A percentile compares a stretch with the other conserved stretches of the same genome.
Conservation (phyloP, 2,329 filamentous ascomycete species). For the Paraphaeosphaeria sporulosa region DNA sequence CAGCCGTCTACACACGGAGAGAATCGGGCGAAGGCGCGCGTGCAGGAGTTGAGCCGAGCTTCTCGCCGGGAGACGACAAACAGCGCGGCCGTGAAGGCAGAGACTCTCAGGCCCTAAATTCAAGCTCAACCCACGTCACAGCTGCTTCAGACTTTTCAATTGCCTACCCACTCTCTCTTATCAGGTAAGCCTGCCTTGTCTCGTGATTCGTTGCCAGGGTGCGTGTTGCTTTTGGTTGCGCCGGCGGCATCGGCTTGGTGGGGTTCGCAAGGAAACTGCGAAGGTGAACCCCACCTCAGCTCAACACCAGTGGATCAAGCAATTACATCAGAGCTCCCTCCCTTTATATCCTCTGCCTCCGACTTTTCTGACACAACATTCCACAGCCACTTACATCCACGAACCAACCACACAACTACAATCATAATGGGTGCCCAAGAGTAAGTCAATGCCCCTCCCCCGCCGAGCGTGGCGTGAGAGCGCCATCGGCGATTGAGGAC, state of each 20-base stretch:
- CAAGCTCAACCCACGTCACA: constrained; percentile 26
- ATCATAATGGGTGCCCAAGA: constrained; percentile 36
- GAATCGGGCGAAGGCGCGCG: constrained; percentile 19
- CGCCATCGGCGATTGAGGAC: not conserved
- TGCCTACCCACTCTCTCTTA: constrained; percentile 14
- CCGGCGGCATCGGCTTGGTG: constrained; percentile 19
- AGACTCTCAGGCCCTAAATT: constrained; percentile 21
- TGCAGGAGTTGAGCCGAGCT: constrained; percentile 31
- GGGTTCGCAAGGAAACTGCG: constrained; percentile 11
- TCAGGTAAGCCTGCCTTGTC: constrained; percentile 22
- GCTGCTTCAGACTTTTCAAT: constrained; percentile 23
- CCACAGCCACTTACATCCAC: constrained; percentile 1
- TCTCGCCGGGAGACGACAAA: constrained; percentile 32
- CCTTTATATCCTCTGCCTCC: constrained; percentile 3
- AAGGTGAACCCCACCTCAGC: constrained; percentile 20
- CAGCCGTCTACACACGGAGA: constrained; percentile 16
- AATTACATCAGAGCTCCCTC: constrained; percentile 22
- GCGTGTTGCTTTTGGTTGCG: constrained; percentile 23
- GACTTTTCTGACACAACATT: constrained; percentile 2
- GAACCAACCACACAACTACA: constrained; percentile 5
- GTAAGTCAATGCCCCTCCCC: constrained; percentile 14
- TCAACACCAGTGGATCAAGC: constrained; percentile 18
- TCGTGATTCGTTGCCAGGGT: constrained; percentile 14
- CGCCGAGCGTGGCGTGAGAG: not conserved
- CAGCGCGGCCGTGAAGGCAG: constrained; percentile 45